A percentile compares a stretch with the other conserved stretches of the same genome.
Conservation (phyloP, 1,284 basidiomycete species). For the Melampsora americana region DNA sequence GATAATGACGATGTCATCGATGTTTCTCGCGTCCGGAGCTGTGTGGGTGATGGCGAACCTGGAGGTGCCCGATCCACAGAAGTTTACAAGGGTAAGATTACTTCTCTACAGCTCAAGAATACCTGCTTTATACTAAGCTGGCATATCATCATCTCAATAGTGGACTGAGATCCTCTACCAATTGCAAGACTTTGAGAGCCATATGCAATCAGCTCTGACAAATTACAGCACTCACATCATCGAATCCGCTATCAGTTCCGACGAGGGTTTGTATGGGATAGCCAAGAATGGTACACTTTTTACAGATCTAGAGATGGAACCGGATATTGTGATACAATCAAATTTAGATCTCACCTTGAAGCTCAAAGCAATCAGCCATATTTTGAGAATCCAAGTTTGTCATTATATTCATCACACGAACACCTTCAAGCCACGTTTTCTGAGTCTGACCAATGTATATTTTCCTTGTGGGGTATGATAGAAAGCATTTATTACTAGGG, state of each 20-base stretch:
- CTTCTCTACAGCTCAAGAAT: neutral
- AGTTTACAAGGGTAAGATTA: neutral
- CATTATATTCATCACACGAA: neutral
- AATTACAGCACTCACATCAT: neutral
- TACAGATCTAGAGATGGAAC: neutral
- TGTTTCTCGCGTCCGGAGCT: neutral
- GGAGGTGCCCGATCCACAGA: constrained; percentile 5
- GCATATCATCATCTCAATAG: neutral
- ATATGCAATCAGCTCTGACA: neutral
- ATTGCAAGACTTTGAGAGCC: constrained; percentile 2
- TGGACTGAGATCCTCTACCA: neutral
- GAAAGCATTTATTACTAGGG: constrained; percentile 1
- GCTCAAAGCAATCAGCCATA: neutral
- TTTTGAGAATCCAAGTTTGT: constrained; percentile 4
- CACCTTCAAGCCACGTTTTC: neutral
- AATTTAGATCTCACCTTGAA: constrained; percentile 2
- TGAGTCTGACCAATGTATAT: neutral
- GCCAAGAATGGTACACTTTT: neutral
- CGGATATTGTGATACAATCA: neutral
- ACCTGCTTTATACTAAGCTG: neutral
- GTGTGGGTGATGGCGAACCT: constrained; percentile 3
- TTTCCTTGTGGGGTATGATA: neutral
- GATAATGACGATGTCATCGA: neutral
- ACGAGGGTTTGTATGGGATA: constrained; percentile 6
- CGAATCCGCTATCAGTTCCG: neutral